phyloP scores from a whole-genome alignment of 352 stramenopile species.

The Discostella stelligera region DNA sequence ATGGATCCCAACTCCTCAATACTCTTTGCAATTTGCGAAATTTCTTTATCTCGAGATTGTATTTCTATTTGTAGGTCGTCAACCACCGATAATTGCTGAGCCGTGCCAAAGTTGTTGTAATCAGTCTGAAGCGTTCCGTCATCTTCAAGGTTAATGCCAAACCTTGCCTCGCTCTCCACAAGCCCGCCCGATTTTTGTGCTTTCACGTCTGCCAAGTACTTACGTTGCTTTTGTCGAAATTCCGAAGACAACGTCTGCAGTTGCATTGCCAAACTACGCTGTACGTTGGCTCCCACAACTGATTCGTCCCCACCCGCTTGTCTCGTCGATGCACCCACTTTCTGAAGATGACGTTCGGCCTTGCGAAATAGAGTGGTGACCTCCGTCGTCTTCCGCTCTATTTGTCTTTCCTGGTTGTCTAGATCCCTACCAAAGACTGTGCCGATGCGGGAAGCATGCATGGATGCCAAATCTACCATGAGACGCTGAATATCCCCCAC shows the following conservation, averaged over 20 bases:
- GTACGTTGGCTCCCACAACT: slow-evolving; percentile 77
- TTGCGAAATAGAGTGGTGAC: slow-evolving; percentile 80
- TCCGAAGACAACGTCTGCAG: slow-evolving; percentile 94
- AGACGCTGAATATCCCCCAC: slow-evolving; percentile 74
- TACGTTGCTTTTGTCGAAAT: slow-evolving; percentile 97
- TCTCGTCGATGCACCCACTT: slow-evolving; percentile 70
- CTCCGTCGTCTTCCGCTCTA: slow-evolving; percentile 81
- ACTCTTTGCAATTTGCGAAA: slow-evolving; percentile 93
- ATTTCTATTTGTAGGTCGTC: slow-evolving; percentile 94
- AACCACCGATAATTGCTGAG: slow-evolving; percentile 93
- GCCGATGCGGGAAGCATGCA: slow-evolving; percentile 73
- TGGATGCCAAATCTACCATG: slow-evolving; percentile 71
- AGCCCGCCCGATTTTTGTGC: slow-evolving; percentile 91
- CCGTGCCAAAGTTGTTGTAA: slow-evolving; percentile 85
- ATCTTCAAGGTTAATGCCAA: slow-evolving; percentile 81
- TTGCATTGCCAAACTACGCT: slow-evolving; percentile 90
- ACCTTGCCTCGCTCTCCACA: slow-evolving; percentile 87
- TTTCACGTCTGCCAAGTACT: slow-evolving; percentile 95
- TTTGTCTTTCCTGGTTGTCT: slow-evolving; percentile 79
- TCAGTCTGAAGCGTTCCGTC: slow-evolving; percentile 44
- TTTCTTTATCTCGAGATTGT: slow-evolving; percentile 84
- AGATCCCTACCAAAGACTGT: slow-evolving; percentile 81
- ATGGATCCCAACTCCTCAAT: slow-evolving; percentile 99
- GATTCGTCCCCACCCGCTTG: slow-evolving; percentile 76
- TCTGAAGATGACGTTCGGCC: slow-evolving; percentile 79